A percentile compares a stretch with the other conserved stretches of the same genome.
Conservation (phyloP, 78 protist genomes). For the Isochrysis galbana region DNA sequence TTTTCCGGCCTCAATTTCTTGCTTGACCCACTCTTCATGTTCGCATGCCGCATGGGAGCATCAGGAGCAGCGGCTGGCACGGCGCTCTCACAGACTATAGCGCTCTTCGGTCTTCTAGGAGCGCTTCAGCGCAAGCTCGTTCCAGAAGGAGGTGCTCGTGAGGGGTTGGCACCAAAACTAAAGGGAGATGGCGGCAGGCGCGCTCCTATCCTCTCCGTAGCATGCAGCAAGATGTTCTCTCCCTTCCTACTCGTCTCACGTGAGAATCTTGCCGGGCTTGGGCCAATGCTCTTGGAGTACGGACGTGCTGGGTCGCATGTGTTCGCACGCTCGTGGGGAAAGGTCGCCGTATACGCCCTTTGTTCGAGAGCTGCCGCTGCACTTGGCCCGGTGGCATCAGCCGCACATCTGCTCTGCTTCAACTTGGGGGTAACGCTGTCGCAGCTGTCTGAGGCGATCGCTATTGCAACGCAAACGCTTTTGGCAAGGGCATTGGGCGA, state of each 20-base stretch:
- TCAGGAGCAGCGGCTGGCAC: conserved; percentile 21
- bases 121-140: neutral
- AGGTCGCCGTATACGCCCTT: neutral
- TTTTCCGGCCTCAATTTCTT: neutral
- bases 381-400: conserved; percentile 25
- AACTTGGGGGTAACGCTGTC: conserved; percentile 25
- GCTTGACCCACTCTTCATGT: conserved; percentile 24
- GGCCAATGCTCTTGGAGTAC: neutral
- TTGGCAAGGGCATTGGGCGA: conserved; percentile 1
- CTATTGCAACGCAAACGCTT: conserved; percentile 14
- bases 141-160: too few relatives aligned
- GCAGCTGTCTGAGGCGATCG: conserved; percentile 17
- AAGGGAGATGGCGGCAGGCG: too few relatives aligned
- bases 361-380: neutral
- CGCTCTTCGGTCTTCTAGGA: neutral
- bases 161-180: too few relatives aligned
- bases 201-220: neutral
- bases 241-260: neutral
- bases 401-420: conserved; percentile 12
- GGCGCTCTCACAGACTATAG: neutral
- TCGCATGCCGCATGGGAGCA: neutral
- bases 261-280: neutral
- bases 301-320: neutral
- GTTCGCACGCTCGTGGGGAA: conserved; percentile 23
- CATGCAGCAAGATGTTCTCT: too few relatives aligned